These are phyloP conservation scores for Rhodotorula mucilaginosa DNA, from an alignment of 1,284 basidiomycete genomes.

Conservation along the genomic window DNA sequence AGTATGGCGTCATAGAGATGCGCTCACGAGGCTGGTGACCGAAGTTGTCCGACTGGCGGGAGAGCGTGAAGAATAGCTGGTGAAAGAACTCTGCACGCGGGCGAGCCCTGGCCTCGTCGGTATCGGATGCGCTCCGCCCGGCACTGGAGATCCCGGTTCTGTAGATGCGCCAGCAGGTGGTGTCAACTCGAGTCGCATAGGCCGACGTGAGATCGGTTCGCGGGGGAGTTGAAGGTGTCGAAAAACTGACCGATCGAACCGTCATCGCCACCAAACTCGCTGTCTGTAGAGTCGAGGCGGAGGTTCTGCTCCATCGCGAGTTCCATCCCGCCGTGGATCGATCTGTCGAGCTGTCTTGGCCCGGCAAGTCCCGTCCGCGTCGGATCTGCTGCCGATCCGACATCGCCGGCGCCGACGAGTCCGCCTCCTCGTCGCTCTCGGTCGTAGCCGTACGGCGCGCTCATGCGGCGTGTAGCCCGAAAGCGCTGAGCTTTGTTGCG, in stretches of 20 bases:
- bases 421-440: too few species aligned
- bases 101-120: not conserved
- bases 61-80: slow-evolving; percentile 6
- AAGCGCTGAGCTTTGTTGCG: too few species aligned
- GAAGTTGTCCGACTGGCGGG: slow-evolving; percentile 12
- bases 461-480: too few species aligned
- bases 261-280: not conserved
- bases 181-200: not conserved
- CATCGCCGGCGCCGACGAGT: too few species aligned
- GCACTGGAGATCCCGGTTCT: not conserved
- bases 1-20: too few species aligned
- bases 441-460: too few species aligned
- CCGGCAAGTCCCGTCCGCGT: too few species aligned
- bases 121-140: not conserved
- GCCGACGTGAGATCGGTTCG: not conserved
- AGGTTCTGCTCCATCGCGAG: not conserved
- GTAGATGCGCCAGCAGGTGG: not conserved
- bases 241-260: not conserved
- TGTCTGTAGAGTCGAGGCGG: not conserved
- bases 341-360: not conserved
- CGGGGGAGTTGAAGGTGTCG: not conserved
- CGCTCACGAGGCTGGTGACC: slow-evolving; percentile 4
- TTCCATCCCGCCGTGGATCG: not conserved
- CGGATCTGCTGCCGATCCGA: too few species aligned
- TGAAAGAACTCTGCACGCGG: slow-evolving; percentile 9